A percentile compares a stretch with the other conserved stretches of the same genome.
phyloP scores from a whole-genome alignment of 306 rosid genomes.

The Prunus mira region DNA sequence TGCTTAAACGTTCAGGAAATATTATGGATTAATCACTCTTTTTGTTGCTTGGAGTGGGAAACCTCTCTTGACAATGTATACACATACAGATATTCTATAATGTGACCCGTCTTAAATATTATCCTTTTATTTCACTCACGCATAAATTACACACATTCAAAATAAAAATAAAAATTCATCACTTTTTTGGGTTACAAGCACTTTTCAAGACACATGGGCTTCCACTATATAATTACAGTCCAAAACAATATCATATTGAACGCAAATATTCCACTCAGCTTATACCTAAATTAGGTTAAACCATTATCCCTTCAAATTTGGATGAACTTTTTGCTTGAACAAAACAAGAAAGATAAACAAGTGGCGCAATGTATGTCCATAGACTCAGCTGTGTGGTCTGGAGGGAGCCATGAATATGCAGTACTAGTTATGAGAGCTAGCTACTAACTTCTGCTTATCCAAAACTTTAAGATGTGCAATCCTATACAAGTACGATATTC shows the following conservation, averaged over 20 bases:
- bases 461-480: not conserved
- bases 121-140: too few relatives aligned
- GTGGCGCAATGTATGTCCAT: not conserved
- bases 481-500: conserved; percentile 1
- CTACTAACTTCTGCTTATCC: not conserved
- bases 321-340: not conserved
- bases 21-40: too few relatives aligned
- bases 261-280: not conserved
- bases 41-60: too few relatives aligned
- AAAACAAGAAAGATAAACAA: not conserved
- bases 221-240: not conserved
- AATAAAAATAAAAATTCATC: not conserved
- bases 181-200: not conserved
- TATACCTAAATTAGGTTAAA: not conserved
- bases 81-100: too few relatives aligned
- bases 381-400: not conserved
- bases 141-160: too few relatives aligned
- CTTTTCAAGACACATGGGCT: not conserved
- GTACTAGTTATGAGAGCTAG: too few relatives aligned
- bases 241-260: too few relatives aligned
- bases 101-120: too few relatives aligned
- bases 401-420: not conserved
- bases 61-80: too few relatives aligned
- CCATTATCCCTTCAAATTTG: not conserved
- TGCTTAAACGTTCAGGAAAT: too few relatives aligned